These are phyloP conservation scores for Camellia oleifera DNA, from an alignment of 179 eudicot species.

Conservation along the genomic window DNA sequence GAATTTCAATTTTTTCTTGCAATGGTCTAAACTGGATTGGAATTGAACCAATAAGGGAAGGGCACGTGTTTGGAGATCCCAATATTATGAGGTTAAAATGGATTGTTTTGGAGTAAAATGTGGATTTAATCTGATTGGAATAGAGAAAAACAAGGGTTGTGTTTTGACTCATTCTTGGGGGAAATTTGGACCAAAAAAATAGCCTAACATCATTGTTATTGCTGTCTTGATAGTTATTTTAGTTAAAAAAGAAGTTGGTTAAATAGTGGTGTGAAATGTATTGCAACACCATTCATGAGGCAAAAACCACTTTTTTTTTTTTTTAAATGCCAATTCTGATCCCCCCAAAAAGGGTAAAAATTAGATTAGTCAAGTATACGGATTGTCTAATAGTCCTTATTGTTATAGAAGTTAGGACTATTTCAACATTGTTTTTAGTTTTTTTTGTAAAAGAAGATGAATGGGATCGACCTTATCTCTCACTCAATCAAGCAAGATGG, in stretches of 20 bases:
- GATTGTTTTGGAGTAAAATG: slow-evolving; percentile 15
- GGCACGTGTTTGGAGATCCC: slow-evolving; percentile 42
- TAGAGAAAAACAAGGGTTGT: slow-evolving; percentile 30
- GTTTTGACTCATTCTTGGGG: slow-evolving; percentile 20
- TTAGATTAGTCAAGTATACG: too few relatives aligned
- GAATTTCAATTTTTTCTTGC: not conserved
- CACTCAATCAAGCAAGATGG: too few relatives aligned
- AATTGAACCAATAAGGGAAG: slow-evolving; percentile 11
- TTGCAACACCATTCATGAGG: not conserved
- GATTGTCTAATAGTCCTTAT: too few relatives aligned
- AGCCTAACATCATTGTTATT: not conserved
- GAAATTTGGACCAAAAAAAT: not conserved
- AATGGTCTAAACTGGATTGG: slow-evolving; percentile 17
- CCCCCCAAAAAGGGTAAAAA: too few relatives aligned
- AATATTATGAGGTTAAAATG: slow-evolving; percentile 20
- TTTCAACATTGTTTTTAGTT: too few relatives aligned
- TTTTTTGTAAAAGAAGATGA: too few relatives aligned
- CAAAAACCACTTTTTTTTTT: not conserved
- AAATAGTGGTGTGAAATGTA: not conserved
- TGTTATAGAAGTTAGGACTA: too few relatives aligned
- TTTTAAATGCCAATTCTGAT: not conserved
- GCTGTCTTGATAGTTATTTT: not conserved
- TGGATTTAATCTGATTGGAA: slow-evolving; percentile 12
- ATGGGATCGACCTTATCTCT: too few relatives aligned
- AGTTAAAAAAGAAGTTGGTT: not conserved